Conservation (phyloP, 2,329 filamentous ascomycete species). For the Colletotrichum karsti region DNA sequence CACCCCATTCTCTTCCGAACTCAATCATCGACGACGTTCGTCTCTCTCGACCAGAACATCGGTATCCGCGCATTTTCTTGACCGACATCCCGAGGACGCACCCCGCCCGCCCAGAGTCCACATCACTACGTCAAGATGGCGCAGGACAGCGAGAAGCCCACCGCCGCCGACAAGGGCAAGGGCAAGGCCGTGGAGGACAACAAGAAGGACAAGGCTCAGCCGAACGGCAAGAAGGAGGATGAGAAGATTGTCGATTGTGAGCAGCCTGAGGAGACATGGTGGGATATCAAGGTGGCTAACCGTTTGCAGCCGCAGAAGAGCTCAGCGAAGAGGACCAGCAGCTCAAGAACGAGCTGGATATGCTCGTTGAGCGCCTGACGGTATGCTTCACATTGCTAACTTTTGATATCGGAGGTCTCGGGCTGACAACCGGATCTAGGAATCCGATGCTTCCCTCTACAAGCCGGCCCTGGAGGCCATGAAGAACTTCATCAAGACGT, state of each 20-base stretch:
- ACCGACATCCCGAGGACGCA: conserved; percentile 13
- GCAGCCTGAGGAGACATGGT: not conserved
- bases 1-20: not conserved
- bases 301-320: conserved; percentile 72
- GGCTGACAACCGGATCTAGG: conserved; percentile 57
- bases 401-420: not conserved
- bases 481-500: conserved; percentile 98
- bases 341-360: conserved; percentile 96
- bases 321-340: conserved; percentile 98
- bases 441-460: conserved; percentile 87
- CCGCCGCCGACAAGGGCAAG: conserved; percentile 93
- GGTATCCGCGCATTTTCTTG: conserved; percentile 4
- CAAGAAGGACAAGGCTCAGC: conserved; percentile 73
- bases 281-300: conserved; percentile 43
- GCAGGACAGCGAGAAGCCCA: conserved; percentile 89
- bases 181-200: conserved; percentile 83
- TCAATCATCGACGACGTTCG: conserved; percentile 3
- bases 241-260: conserved; percentile 60
- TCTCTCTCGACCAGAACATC: conserved; percentile 16
- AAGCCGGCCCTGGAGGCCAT: conserved; percentile 93
- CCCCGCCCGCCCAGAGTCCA: conserved; percentile 37
- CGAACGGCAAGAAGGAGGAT: conserved; percentile 82
- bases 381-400: conserved; percentile 59
- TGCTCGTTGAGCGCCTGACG: conserved; percentile 95
- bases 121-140: conserved; percentile 72